Conservation (phyloP, 768 basidiomycete genomes). For the Lepiota venenata region DNA sequence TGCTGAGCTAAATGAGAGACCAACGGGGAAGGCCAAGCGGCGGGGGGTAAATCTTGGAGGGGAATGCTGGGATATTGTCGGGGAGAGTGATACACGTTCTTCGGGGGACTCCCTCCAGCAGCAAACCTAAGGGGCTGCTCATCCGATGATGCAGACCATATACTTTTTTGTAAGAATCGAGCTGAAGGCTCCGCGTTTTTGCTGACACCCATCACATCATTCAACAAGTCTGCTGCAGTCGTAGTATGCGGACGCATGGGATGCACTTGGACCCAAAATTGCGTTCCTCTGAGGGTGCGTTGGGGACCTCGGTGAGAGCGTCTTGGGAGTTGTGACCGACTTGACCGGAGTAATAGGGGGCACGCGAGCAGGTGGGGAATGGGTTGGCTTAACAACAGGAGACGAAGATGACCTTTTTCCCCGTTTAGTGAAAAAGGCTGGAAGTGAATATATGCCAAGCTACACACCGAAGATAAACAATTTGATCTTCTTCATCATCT, state of each 20-base stretch:
- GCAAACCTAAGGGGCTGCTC: slow-evolving; percentile 38
- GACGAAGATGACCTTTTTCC: slow-evolving; percentile 24
- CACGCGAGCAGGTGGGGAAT: slow-evolving; percentile 30
- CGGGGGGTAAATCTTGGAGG: slow-evolving; percentile 20
- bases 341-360: slow-evolving; percentile 33
- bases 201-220: slow-evolving; percentile 40
- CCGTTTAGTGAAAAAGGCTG: neutral
- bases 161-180: slow-evolving; percentile 47
- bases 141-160: slow-evolving; percentile 64
- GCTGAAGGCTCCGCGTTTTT: slow-evolving; percentile 17
- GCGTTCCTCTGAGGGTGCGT: slow-evolving; percentile 18
- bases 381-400: slow-evolving; percentile 18
- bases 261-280: slow-evolving; percentile 6
- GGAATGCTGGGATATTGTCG: slow-evolving; percentile 22
- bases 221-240: slow-evolving; percentile 68
- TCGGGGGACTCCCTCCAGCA: slow-evolving; percentile 21
- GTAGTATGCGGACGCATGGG: slow-evolving; percentile 31
- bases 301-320: slow-evolving; percentile 29
- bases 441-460: slow-evolving; percentile 19
- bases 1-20: slow-evolving; percentile 6
- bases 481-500: slow-evolving; percentile 65
- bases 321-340: slow-evolving; percentile 27
- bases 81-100: slow-evolving; percentile 27
- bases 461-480: slow-evolving; percentile 69
- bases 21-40: slow-evolving; percentile 16